Evolutionary conservation across 2,329 filamentous ascomycete species (phyloP), one percentile per base, ranked within the genome.

Genomic region (Fusarium sp.): DNA sequence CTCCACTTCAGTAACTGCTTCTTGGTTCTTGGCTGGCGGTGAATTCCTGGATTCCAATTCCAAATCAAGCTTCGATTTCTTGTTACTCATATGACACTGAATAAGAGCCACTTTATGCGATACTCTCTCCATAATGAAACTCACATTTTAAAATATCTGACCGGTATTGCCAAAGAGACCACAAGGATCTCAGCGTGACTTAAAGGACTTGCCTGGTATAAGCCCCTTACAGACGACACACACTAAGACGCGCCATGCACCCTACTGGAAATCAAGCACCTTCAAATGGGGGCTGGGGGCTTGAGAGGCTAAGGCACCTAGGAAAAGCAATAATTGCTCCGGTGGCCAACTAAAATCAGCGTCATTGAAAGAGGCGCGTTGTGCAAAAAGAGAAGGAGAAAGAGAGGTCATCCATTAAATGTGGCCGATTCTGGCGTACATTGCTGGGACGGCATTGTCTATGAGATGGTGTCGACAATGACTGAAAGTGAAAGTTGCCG

Each of bases 211-310:
- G 41, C 53, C 30, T 53, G 54, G 38, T 48, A 44, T 67, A 30
- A 64, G 20, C 50, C 49, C 42, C 64, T 41, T 57, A 26, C 42
- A 45, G 27, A 33, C 27, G 49, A 69, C 32, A 20, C 42, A 20
- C 69, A 69, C 69, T 70, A 71, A 40, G 40, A 32, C 37, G 35
- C 48, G 41, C 68, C 15, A 38, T 59, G 64, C 55, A 54, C 45
- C 40, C 35, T 70, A 65, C 52, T 50, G 41, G 54, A 52, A 30
- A 42, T 33, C 42, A 18, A 42, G 35, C 33, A 53, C 30, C 30
- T 30, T 30, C n/a, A 53, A 46, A 41, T 48, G 48, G 35, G 64
- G 56, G 59, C 49, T 54, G 42, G 64, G 64, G 46, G 68, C 18
- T 20, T 30, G 50, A 41, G 60, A 52, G 59, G 57, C 59, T 55